Conservation (phyloP, 768 basidiomycete genomes). For the Pluteus cervinus region DNA sequence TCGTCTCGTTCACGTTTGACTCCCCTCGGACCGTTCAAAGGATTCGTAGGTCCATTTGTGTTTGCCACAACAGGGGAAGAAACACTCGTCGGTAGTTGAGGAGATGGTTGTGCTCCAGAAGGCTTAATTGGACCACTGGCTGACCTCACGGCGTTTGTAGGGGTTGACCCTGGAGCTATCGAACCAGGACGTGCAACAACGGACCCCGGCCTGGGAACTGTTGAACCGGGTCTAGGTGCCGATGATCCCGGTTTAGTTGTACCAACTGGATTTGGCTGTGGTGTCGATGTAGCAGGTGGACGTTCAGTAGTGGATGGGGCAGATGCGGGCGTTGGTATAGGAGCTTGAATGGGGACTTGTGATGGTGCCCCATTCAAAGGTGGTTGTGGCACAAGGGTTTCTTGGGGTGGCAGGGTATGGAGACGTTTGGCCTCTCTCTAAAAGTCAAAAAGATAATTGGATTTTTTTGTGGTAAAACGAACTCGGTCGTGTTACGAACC, state of each 20-base stretch:
- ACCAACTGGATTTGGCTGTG: constrained; percentile 17
- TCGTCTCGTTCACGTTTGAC: constrained; percentile 39
- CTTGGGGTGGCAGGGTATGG: too few relatives aligned
- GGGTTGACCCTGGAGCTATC: constrained; percentile 13
- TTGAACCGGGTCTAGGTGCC: constrained; percentile 19
- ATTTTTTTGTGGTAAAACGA: constrained; percentile 8
- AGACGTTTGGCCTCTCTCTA: constrained; percentile 73
- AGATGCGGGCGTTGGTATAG: constrained; percentile 24
- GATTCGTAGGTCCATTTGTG: constrained; percentile 25
- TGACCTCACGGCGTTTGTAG: constrained; percentile 7
- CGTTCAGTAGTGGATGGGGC: constrained; percentile 15
- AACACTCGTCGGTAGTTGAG: constrained; percentile 2
- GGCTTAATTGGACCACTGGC: too few relatives aligned
- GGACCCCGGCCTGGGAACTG: constrained; percentile 22
- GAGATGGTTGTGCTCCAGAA: constrained; percentile 11
- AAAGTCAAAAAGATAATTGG: too few relatives aligned
- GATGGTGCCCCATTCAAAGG: constrained; percentile 6
- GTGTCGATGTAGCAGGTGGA: constrained; percentile 15
- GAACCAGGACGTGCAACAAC: constrained; percentile 23
- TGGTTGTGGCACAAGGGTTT: constrained; percentile 11
- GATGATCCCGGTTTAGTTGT: constrained; percentile 29
- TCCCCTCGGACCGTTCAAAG: constrained; percentile 27
- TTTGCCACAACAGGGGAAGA: constrained; percentile 7
- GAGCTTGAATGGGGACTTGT: constrained; percentile 20
- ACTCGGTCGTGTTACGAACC: constrained; percentile 35